phyloP scores from a whole-genome alignment of 257 asterid genomes.

The Lantana camara region DNA sequence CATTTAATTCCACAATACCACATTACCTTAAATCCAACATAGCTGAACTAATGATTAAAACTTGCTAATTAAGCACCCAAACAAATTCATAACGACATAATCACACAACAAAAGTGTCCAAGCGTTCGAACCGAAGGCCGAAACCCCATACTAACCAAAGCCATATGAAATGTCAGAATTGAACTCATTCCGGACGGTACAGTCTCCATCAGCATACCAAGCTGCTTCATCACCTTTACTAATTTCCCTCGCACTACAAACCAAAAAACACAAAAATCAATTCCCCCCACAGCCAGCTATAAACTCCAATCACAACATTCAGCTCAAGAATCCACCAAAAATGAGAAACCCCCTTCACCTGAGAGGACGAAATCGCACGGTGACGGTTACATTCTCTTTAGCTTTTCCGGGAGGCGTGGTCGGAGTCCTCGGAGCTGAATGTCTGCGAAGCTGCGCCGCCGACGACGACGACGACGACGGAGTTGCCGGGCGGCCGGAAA shows the following conservation, averaged over 20 bases:
- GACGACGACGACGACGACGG: constrained; percentile 33
- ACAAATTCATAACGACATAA: neutral
- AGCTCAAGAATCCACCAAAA: neutral
- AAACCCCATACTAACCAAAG: constrained; percentile 55
- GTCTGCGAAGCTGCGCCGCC: constrained; percentile 24
- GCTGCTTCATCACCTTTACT: constrained; percentile 80
- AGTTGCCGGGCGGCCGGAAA: constrained; percentile 28
- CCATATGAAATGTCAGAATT: constrained; percentile 57
- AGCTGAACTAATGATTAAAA: constrained; percentile 2
- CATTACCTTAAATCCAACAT: neutral
- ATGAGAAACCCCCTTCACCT: constrained; percentile 39
- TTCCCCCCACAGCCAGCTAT: neutral
- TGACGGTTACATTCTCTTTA: constrained; percentile 79
- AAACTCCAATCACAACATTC: neutral
- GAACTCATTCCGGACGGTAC: constrained; percentile 68
- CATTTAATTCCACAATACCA: constrained; percentile 6
- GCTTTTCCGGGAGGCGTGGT: constrained; percentile 37
- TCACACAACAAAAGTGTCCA: neutral
- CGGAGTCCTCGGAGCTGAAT: constrained; percentile 27
- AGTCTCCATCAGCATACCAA: constrained; percentile 93
- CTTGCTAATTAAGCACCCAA: constrained; percentile 7
- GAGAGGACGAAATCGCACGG: constrained; percentile 94
- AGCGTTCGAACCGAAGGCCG: constrained; percentile 7
- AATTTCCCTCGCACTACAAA: constrained; percentile 72
- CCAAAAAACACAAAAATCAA: neutral